phyloP scores from a whole-genome alignment of 345 rosid species.

The Pistacia vera region DNA sequence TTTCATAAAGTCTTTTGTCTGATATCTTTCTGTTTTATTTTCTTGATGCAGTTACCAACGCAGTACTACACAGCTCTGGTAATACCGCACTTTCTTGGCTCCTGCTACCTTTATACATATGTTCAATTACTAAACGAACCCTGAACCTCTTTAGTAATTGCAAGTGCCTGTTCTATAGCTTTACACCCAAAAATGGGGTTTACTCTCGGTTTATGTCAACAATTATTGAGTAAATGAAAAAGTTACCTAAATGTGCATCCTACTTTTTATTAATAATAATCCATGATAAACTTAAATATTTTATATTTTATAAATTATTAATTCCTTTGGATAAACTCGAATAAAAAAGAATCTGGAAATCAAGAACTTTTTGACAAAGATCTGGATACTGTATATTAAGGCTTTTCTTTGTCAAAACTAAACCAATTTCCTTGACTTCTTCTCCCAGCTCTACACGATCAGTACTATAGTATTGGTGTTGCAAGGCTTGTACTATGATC shows the following conservation, averaged over 20 bases:
- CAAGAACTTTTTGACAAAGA: too few relatives aligned
- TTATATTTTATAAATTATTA: too few relatives aligned
- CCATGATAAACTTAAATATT: background rate
- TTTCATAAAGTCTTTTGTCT: background rate
- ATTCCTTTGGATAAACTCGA: background rate
- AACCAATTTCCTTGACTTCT: too few relatives aligned
- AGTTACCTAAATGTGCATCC: too few relatives aligned
- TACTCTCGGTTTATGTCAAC: too few relatives aligned
- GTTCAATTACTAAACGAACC: background rate
- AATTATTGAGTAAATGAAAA: too few relatives aligned
- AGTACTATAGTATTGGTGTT: slow-evolving; percentile 75
- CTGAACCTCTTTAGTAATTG: background rate
- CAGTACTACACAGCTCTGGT: slow-evolving; percentile 95
- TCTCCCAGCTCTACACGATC: slow-evolving; percentile 73
- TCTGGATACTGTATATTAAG: background rate
- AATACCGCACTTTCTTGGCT: slow-evolving; percentile 13
- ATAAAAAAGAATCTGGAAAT: background rate
- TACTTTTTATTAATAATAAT: background rate
- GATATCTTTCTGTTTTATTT: slow-evolving; percentile 13
- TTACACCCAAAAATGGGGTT: too few relatives aligned
- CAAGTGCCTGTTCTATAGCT: too few relatives aligned
- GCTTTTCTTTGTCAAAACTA: background rate
- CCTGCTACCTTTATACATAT: too few relatives aligned
- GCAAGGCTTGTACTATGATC: slow-evolving; percentile 80
- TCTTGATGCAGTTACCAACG: slow-evolving; percentile 83